These are phyloP conservation scores for Mycena latifolia DNA, from an alignment of 768 basidiomycete genomes.

Conservation along the genomic window DNA sequence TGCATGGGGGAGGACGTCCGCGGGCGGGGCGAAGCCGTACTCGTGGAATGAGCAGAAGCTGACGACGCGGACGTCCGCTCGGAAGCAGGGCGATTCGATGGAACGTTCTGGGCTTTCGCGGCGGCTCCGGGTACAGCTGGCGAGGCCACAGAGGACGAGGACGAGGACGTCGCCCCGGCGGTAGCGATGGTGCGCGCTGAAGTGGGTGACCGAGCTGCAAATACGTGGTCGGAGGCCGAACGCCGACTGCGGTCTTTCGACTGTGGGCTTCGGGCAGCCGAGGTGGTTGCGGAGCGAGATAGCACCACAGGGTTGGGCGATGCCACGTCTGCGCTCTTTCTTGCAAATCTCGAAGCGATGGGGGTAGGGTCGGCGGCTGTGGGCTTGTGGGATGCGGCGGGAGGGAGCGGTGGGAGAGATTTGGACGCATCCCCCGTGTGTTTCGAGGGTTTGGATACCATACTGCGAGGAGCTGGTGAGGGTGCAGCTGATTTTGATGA, in stretches of 20 bases:
- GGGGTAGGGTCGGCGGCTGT: too few species aligned
- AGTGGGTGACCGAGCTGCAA: neutral
- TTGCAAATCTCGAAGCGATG: neutral
- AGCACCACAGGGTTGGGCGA: neutral
- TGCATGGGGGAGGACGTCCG: slow-evolving; percentile 7
- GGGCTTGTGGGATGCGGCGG: slow-evolving; percentile 6
- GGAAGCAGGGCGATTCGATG: slow-evolving; percentile 19
- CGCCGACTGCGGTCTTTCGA: slow-evolving; percentile 12
- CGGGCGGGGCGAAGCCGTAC: slow-evolving; percentile 5
- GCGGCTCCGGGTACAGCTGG: neutral
- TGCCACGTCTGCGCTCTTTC: neutral
- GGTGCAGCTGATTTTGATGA: neutral
- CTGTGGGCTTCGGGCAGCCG: neutral
- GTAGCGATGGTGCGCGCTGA: neutral
- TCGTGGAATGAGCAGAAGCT: slow-evolving; percentile 13
- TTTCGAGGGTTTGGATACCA: neutral
- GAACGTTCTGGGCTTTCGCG: slow-evolving; percentile 6
- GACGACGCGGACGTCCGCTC: slow-evolving; percentile 12
- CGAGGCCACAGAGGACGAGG: neutral
- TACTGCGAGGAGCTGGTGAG: neutral
- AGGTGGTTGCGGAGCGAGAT: slow-evolving; percentile 26
- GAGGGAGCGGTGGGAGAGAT: neutral
- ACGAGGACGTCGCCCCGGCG: neutral
- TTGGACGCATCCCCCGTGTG: neutral
- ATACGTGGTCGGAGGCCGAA: slow-evolving; percentile 21